phyloP scores from a whole-genome alignment of 345 rosid species.

The Eucalyptus pauciflora region DNA sequence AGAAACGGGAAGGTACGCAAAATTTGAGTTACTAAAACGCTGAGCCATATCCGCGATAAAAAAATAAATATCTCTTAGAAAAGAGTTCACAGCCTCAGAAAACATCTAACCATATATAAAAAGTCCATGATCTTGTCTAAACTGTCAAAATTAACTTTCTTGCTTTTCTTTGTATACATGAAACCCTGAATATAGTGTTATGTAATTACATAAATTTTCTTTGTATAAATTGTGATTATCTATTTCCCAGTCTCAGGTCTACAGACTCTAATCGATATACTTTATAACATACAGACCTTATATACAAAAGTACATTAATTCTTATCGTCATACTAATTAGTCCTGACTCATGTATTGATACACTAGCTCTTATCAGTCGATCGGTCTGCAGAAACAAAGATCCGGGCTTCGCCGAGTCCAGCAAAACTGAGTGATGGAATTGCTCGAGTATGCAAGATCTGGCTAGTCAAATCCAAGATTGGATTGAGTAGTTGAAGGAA shows the following conservation, averaged over 20 bases:
- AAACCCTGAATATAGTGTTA: neutral
- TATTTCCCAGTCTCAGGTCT: neutral
- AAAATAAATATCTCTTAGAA: neutral
- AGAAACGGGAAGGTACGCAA: neutral
- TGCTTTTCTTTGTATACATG: neutral
- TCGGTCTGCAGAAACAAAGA: neutral
- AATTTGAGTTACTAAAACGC: neutral
- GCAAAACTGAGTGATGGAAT: neutral
- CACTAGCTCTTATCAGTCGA: neutral
- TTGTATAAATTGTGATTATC: neutral
- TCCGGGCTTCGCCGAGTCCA: neutral
- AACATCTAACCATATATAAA: neutral
- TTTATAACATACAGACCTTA: neutral
- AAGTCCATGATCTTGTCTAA: neutral
- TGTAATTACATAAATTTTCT: neutral
- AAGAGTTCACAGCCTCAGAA: neutral
- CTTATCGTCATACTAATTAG: neutral
- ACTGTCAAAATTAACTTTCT: neutral
- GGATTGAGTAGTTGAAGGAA: constrained; percentile 73
- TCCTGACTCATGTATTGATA: neutral
- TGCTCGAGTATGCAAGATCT: neutral
- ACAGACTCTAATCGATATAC: neutral
- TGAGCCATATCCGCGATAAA: neutral
- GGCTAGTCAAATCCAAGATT: constrained; percentile 63
- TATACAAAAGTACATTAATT: neutral